Evolutionary conservation across 2,329 filamentous ascomycete species (phyloP).

Genomic region (Akanthomyces uredinophilus): DNA sequence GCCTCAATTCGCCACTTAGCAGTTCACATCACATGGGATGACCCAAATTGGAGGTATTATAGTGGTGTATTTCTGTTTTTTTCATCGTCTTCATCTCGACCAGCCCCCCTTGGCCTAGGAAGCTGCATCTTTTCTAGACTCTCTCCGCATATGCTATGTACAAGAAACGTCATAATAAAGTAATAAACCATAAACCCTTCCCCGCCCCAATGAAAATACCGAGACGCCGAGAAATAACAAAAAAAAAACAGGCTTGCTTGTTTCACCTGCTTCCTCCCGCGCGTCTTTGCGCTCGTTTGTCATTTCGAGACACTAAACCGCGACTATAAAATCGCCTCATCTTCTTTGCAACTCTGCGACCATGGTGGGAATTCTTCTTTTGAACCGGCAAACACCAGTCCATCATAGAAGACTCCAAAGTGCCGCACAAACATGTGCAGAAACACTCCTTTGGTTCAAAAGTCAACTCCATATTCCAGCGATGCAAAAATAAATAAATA

Average conservation of each 20-base stretch:
- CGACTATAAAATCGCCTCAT: no score
- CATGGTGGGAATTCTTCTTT: no score
- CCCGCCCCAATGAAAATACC: not conserved
- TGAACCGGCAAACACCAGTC: no score
- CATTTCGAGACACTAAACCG: not conserved
- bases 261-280: not conserved
- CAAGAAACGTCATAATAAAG: not conserved
- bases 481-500: not conserved
- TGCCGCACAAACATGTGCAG: not conserved
- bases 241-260: not conserved
- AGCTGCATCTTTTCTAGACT: no score
- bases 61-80: slow-evolving; percentile 5
- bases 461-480: not conserved
- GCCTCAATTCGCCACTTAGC: no score
- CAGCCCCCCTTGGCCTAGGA: not conserved
- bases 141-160: not conserved
- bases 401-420: no score
- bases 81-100: not conserved
- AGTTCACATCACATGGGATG: not conserved
- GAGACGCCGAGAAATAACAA: not conserved
- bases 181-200: not conserved
- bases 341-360: no score
- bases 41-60: not conserved
- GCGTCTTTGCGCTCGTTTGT: not conserved
- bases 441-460: not conserved